Evolutionary conservation across 139 green algal genomes (phyloP), one percentile per base, ranked within the genome.

Genomic region (Micractinium sp.): DNA sequence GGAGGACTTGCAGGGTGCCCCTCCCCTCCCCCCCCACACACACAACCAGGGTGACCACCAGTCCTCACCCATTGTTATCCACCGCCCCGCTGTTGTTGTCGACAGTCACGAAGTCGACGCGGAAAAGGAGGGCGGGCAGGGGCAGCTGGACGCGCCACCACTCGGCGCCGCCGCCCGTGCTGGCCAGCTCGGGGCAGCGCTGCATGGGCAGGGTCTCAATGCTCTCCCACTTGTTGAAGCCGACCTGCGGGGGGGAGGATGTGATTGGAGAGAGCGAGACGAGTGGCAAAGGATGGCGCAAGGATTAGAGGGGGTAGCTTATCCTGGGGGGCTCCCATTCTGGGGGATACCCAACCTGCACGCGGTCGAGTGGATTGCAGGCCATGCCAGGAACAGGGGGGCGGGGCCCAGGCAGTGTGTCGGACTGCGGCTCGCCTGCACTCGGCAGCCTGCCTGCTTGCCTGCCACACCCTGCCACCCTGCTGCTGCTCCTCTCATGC

Each of bases 181-280:
- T n/a, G 1, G 74, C 33, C 85, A 96, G 41, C 35, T 75, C 85
- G 5, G 74, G 47, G 60, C 89, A 92, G 2, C 36, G 85, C 79
- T 85, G 53, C 95, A 98, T 94, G 88, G 94, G 81, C 38, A 95
- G 27, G 47, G 90, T 77, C 47, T 91, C 69, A 7, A 96, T 93
- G 36, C 82, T 90, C 92, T 97, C 95, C 96, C 96, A 98, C 81
- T 94, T 95, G 94, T 98, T 98, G 15, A 96, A 63, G 69, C 95
- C 95, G 25, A 92, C 86, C 92, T 97, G 97, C 20, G 14, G 66
- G 91, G 85, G 41, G 94, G 69, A 35, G 22, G n/a, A 38, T 29
- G 81, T 53, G 53, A 1, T 39, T 31, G 9, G 1, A 71, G 47
- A 53, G 13, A 38, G 39, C 7, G 27, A 5, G 31, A 1, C 41